These are phyloP conservation scores for Trichoderma afroharzianum DNA, from an alignment of 2,329 filamentous ascomycete species.

Conservation along the genomic window DNA sequence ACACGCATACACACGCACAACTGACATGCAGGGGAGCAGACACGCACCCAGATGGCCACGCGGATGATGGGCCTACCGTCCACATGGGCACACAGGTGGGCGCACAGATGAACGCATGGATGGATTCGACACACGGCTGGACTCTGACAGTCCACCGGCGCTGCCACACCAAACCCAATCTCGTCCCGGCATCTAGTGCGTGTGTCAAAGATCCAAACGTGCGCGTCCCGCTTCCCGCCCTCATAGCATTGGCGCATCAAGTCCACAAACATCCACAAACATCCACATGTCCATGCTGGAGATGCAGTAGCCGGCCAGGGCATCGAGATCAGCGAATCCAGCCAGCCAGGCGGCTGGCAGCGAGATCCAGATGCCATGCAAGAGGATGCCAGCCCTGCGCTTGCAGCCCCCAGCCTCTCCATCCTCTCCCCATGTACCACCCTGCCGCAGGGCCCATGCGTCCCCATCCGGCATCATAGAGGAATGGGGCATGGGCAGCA, in stretches of 20 bases:
- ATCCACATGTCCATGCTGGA: conserved; percentile 7
- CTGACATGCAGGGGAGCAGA: not conserved
- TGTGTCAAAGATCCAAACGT: conserved; percentile 1
- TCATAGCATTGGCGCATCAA: conserved; percentile 8
- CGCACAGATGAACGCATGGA: not conserved
- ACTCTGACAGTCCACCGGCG: not conserved
- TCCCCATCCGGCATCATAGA: not conserved
- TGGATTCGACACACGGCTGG: not conserved
- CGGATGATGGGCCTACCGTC: not conserved
- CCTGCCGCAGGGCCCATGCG: not conserved
- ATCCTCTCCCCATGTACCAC: conserved; percentile 5
- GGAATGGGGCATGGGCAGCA: not conserved
- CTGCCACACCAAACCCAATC: conserved; percentile 1
- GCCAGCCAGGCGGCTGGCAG: not conserved
- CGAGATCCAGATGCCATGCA: conserved; percentile 13
- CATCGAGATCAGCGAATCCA: conserved; percentile 4
- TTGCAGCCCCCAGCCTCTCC: conserved; percentile 4
- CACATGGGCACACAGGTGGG: not conserved
- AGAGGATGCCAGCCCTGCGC: not conserved
- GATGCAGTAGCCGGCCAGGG: conserved; percentile 11
- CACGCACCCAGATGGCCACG: not conserved
- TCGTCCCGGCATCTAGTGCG: conserved; percentile 5
- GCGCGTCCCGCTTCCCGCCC: conserved; percentile 8
- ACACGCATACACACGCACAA: not conserved
- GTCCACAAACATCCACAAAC: conserved; percentile 9